These are phyloP conservation scores for Backusella psychrophila DNA, from an alignment of 192 early-diverging fungal genomes.

Conservation along the genomic window DNA sequence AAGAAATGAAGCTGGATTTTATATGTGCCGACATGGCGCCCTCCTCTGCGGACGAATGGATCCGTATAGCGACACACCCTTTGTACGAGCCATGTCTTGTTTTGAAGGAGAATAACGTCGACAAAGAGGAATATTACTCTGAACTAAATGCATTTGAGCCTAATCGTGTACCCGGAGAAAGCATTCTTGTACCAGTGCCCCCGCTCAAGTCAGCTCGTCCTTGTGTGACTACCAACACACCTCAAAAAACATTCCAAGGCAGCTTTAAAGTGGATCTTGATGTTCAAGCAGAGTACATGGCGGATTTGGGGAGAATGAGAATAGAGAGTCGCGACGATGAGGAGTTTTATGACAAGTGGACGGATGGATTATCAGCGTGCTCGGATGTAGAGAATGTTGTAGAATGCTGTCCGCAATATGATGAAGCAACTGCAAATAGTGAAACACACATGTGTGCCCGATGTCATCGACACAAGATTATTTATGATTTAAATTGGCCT, in stretches of 20 bases:
- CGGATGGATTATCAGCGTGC: not conserved
- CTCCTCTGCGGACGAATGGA: not conserved
- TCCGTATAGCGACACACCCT: not conserved
- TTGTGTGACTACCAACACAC: not conserved
- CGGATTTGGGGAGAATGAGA: not conserved
- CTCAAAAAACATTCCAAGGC: not conserved
- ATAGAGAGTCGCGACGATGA: not conserved
- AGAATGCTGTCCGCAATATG: constrained; percentile 1
- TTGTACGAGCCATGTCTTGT: not conserved
- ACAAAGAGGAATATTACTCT: not conserved
- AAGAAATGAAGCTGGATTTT: not conserved
- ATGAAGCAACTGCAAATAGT: constrained; percentile 5
- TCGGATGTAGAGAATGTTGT: constrained; percentile 13
- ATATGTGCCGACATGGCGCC: not conserved
- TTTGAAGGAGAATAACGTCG: not conserved
- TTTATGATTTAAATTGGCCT: constrained; percentile 30
- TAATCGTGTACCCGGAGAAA: not conserved
- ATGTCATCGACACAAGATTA: constrained; percentile 31
- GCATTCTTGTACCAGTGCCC: not conserved
- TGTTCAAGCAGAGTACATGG: too few species aligned
- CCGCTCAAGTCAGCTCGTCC: too few species aligned
- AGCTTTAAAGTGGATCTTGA: not conserved
- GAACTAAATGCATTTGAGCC: not conserved
- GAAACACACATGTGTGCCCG: constrained; percentile 23
- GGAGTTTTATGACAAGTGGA: not conserved